phyloP scores from a whole-genome alignment of 371 early-diverging fungal genomes.

The Apophysomyces elegans region DNA sequence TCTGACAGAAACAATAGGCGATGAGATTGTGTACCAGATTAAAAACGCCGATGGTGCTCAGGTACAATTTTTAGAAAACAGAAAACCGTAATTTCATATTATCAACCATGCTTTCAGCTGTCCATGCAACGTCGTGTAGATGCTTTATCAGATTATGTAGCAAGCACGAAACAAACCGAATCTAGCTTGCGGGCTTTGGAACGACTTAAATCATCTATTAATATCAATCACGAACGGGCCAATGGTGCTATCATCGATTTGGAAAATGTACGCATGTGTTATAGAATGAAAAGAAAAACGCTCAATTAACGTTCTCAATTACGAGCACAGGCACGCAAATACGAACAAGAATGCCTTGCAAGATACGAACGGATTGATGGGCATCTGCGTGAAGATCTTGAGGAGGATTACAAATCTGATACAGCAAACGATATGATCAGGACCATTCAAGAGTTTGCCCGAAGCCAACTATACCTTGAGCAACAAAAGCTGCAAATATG shows the following conservation, averaged over 20 bases:
- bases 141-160: constrained; percentile 36
- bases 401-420: constrained; percentile 31
- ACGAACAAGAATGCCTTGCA: constrained; percentile 28
- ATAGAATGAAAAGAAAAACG: not conserved
- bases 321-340: constrained; percentile 28
- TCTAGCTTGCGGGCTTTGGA: constrained; percentile 39
- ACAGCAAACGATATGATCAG: constrained; percentile 29
- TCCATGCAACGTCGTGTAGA: constrained; percentile 37
- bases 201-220: constrained; percentile 44
- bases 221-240: constrained; percentile 41
- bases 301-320: not conserved
- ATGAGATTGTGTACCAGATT: constrained; percentile 37
- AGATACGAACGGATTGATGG: constrained; percentile 40
- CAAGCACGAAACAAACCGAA: constrained; percentile 38
- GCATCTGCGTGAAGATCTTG: constrained; percentile 38
- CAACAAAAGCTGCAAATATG: constrained; percentile 37
- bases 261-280: constrained; percentile 30
- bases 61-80: constrained; percentile 19
- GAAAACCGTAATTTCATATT: not conserved
- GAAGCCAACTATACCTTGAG: constrained; percentile 43
- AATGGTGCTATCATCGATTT: constrained; percentile 44
- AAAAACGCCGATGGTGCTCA: constrained; percentile 36
- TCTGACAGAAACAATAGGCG: constrained; percentile 34
- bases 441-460: constrained; percentile 39
- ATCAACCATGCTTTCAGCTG: constrained; percentile 15